These are phyloP conservation scores for Candida loeiensis DNA, from an alignment of 805 yeast species.

Conservation along the genomic window DNA sequence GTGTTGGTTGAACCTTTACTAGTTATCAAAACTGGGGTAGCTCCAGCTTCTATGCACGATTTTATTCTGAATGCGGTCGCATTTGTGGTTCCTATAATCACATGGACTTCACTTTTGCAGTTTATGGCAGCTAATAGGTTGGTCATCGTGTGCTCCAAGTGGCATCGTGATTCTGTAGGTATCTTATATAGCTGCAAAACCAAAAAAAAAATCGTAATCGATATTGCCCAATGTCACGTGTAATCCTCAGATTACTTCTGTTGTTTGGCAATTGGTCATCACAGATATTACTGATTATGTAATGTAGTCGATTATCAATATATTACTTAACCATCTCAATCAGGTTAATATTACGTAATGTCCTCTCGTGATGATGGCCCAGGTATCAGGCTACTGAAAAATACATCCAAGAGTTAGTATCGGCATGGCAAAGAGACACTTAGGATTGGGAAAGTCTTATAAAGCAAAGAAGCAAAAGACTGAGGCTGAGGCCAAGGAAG, in stretches of 20 bases:
- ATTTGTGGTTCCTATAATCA: constrained; percentile 53
- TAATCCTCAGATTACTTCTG: not conserved
- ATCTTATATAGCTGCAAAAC: constrained; percentile 7
- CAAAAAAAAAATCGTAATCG: not conserved
- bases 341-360: not conserved
- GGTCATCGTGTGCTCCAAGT: constrained; percentile 9
- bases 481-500: constrained; percentile 14
- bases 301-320: not conserved
- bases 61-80: constrained; percentile 48
- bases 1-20: constrained; percentile 13
- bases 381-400: not conserved
- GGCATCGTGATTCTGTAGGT: not conserved
- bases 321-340: not conserved
- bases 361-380: not conserved
- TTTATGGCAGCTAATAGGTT: constrained; percentile 40
- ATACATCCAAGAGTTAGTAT: not conserved
- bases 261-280: not conserved
- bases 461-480: constrained; percentile 25
- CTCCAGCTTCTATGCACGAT: constrained; percentile 51
- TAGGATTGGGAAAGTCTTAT: constrained; percentile 37
- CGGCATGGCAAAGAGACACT: constrained; percentile 30
- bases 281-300: not conserved
- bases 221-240: constrained; percentile 18
- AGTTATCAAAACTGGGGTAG: constrained; percentile 49
- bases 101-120: constrained; percentile 50